These are phyloP conservation scores for Teratosphaeriaceae sp. DNA, from an alignment of 2,329 filamentous ascomycete species.

Conservation along the genomic window DNA sequence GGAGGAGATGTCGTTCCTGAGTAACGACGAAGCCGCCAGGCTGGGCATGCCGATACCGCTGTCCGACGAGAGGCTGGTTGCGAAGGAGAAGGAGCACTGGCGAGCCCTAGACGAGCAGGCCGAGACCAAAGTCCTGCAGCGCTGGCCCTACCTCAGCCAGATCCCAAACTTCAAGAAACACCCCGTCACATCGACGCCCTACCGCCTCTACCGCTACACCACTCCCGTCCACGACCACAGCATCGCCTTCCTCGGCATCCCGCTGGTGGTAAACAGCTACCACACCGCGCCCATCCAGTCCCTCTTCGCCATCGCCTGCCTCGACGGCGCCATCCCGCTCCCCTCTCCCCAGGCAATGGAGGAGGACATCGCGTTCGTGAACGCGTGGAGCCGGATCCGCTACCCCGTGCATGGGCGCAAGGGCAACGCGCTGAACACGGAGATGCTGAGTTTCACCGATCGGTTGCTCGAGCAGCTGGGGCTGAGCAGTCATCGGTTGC, in stretches of 20 bases:
- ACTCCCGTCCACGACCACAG: constrained; percentile 19
- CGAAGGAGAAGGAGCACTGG: constrained; percentile 1
- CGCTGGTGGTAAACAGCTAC: constrained; percentile 21
- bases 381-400: constrained; percentile 8
- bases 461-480: constrained; percentile 9
- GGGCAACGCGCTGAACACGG: constrained; percentile 9
- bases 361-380: constrained; percentile 8
- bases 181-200: constrained; percentile 3
- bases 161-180: constrained; percentile 2
- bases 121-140: constrained; percentile 4
- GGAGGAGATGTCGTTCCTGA: constrained; percentile 6
- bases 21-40: neutral
- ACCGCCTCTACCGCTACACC: constrained; percentile 16
- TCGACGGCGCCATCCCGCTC: constrained; percentile 14
- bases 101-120: constrained; percentile 4
- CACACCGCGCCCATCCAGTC: constrained; percentile 24
- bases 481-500: constrained; percentile 8
- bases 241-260: constrained; percentile 24
- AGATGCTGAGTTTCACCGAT: constrained; percentile 11
- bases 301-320: constrained; percentile 21
- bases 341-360: constrained; percentile 6
- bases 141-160: constrained; percentile 2
- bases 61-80: constrained; percentile 2
- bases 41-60: constrained; percentile 7
- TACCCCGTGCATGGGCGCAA: constrained; percentile 6